phyloP scores from a whole-genome alignment of 768 basidiomycete species.

The Suillus americanus region DNA sequence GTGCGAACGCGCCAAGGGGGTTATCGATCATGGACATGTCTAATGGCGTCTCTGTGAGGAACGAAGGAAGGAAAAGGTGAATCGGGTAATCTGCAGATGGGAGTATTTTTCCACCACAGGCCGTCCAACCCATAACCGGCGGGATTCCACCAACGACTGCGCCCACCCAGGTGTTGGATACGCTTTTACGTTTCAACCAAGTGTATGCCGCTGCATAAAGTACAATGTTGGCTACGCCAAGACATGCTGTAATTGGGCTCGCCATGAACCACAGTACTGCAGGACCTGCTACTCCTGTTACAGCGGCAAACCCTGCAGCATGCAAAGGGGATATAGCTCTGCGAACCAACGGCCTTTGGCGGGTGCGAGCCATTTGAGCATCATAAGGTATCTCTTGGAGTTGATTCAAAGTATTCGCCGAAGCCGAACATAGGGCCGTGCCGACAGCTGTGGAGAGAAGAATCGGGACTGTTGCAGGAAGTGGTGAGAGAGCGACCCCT shows the following conservation, averaged over 20 bases:
- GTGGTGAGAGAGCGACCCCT: conserved; percentile 88
- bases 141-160: conserved; percentile 90
- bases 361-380: conserved; percentile 93
- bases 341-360: conserved; percentile 83
- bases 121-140: conserved; percentile 98
- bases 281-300: conserved; percentile 78
- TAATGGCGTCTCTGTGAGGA: conserved; percentile 42
- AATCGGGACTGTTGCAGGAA: conserved; percentile 80
- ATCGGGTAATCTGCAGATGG: conserved; percentile 63
- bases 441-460: conserved; percentile 87
- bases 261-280: conserved; percentile 77
- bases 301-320: conserved; percentile 74
- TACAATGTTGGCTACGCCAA: conserved; percentile 82
- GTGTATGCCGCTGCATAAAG: conserved; percentile 94
- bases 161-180: conserved; percentile 93
- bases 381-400: conserved; percentile 94
- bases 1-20: conserved; percentile 74
- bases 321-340: conserved; percentile 84
- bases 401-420: conserved; percentile 94
- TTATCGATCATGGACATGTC: conserved; percentile 66
- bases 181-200: conserved; percentile 80
- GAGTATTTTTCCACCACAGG: conserved; percentile 78
- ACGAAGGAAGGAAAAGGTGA: conserved; percentile 60
- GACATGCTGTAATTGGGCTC: conserved; percentile 80
- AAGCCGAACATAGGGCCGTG: conserved; percentile 87